Evolutionary conservation across 768 basidiomycete species (phyloP), one percentile per base, ranked within the genome.

Genomic region (Suillus plorans): DNA sequence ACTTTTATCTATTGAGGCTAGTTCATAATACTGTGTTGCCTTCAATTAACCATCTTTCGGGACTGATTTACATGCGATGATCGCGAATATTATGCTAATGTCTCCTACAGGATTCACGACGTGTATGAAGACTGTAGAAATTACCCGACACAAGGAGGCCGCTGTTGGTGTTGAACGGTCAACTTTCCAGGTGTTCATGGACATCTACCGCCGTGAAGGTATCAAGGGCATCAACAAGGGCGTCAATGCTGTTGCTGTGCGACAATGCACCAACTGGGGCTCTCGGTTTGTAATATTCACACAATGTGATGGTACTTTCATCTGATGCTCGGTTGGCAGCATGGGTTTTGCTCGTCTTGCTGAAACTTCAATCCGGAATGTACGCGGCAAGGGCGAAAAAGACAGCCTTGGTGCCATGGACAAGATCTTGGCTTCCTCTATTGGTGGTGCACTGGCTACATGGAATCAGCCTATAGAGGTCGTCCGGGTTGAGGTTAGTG

Each of bases 381-480:
- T 89, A 61, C 88, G 87, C 65, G 96, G 96, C 64, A 91, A 94
- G 75, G 79, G 83, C 55, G 92, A 95, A 66, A 81, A 81, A 42
- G 92, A 97, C 16, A 87, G 82, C 68, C 81, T 94, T 52, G 81
- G 87, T 65, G 86, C 92, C 7, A 16, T 86, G 22, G 97, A 99
- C 76, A 98, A 96, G 80, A 94, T 99, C 70, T 63, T 90, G 41
- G 84, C 95, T 9, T 96, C 95, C 20, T 86, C 90, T 1, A 84
- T 98, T 62, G 97, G 93, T 72, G 96, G 97, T 78, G 96, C 97
- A 52, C 80, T 99, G 67, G 97, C 94, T 14, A 97, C 95, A 61
- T 99, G 97, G 97, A 99, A 99, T 78, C 97, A 99, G 75, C 97
- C 95, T 47, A 97, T 98, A 66, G 96, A 98, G 79, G 97, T 98